Evolutionary conservation across 2,329 filamentous ascomycete species (phyloP).

Genomic region (Fusarium verrucosum): DNA sequence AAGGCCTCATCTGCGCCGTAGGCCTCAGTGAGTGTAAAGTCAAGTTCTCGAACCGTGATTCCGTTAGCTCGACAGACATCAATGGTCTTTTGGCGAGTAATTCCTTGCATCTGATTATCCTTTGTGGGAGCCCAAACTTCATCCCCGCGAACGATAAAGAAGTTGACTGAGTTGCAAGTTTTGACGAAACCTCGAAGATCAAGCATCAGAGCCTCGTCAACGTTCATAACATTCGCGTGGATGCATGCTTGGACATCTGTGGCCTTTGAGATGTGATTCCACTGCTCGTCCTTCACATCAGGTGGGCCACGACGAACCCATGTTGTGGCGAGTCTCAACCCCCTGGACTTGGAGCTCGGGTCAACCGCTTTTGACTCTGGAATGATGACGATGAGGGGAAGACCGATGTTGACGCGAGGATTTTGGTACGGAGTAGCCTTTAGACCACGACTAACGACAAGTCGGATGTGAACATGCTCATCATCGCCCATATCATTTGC

Average conservation of each 20-base stretch:
- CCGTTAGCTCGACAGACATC: neutral
- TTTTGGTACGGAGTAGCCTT: slow-evolving; percentile 8
- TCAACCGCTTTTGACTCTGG: slow-evolving; percentile 8
- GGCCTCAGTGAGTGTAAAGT: neutral
- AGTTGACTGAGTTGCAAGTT: slow-evolving; percentile 13
- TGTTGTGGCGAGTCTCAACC: neutral
- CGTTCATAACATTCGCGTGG: slow-evolving; percentile 3
- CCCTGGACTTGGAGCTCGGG: slow-evolving; percentile 3
- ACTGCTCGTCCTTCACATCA: slow-evolving; percentile 7
- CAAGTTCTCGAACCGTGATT: fast-evolving
- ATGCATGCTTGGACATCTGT: slow-evolving; percentile 10
- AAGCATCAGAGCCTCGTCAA: neutral
- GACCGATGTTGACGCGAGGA: neutral
- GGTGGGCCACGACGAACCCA: neutral
- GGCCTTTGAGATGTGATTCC: slow-evolving; percentile 10
- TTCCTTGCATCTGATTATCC: slow-evolving; percentile 19
- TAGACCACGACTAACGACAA: neutral
- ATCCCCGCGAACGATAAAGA: neutral
- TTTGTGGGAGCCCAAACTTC: slow-evolving; percentile 14
- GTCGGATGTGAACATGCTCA: slow-evolving; percentile 10
- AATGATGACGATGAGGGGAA: slow-evolving; percentile 5
- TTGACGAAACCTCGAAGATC: neutral
- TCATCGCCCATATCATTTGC: neutral
- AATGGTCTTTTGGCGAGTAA: neutral
- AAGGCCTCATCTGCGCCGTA: slow-evolving; percentile 8